A percentile compares a stretch with the other conserved stretches of the same genome.
These are phyloP conservation scores for Populus davidiana DNA, from an alignment of 345 rosid species.

Conservation along the genomic window DNA sequence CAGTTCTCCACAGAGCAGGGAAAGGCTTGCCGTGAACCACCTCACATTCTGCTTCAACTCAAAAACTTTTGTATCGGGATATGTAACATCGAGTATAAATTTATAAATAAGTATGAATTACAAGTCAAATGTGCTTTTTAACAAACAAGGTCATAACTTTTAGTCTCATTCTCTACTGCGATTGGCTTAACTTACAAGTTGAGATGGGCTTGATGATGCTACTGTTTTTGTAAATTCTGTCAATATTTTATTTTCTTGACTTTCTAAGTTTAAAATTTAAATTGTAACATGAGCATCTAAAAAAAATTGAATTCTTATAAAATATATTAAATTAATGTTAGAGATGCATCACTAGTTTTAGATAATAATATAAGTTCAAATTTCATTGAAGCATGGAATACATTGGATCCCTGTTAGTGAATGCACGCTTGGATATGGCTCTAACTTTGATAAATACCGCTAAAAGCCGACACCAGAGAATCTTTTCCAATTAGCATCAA, in stretches of 20 bases:
- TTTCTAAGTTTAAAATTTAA: too few relatives aligned
- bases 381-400: not conserved
- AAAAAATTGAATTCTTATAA: too few relatives aligned
- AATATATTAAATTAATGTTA: too few relatives aligned
- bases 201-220: not conserved
- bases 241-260: not conserved
- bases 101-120: too few relatives aligned
- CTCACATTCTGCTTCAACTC: conserved; percentile 59
- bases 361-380: too few relatives aligned
- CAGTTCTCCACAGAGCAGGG: conserved; percentile 71
- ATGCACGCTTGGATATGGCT: not conserved
- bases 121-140: too few relatives aligned
- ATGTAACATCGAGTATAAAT: too few relatives aligned
- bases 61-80: conserved; percentile 39
- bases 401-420: not conserved
- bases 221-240: not conserved
- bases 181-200: not conserved
- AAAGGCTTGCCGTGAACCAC: conserved; percentile 72
- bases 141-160: too few relatives aligned
- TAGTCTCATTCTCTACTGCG: too few relatives aligned
- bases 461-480: not conserved
- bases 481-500: not conserved
- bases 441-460: not conserved
- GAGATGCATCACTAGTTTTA: too few relatives aligned
- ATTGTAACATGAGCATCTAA: too few relatives aligned